phyloP scores from a whole-genome alignment of 768 basidiomycete species.

The Amanita subjunquillea region DNA sequence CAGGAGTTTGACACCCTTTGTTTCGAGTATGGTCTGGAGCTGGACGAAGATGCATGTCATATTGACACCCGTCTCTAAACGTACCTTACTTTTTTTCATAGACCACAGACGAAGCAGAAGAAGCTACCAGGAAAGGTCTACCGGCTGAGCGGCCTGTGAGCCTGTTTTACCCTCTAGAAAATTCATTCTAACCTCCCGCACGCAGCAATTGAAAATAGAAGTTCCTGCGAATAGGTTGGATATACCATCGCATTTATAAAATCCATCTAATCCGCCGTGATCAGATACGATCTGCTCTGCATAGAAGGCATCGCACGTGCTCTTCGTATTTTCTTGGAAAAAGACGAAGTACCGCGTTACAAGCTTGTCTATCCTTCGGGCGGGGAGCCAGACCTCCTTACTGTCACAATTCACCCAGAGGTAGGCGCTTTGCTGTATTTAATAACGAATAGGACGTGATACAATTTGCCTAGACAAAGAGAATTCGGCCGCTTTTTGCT shows the following conservation, averaged over 20 bases:
- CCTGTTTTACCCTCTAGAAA: conserved; percentile 3
- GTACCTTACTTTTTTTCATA: conserved; percentile 18
- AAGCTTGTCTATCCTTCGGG: conserved; percentile 62
- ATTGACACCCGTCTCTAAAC: background rate
- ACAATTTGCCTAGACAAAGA: conserved; percentile 42
- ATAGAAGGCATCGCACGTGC: conserved; percentile 91
- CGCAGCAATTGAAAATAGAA: conserved; percentile 95
- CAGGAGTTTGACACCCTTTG: conserved; percentile 93
- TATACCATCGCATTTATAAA: background rate
- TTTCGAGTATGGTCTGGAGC: conserved; percentile 95
- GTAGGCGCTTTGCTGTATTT: conserved; percentile 28
- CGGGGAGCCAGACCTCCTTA: conserved; percentile 55
- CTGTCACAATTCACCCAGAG: conserved; percentile 61
- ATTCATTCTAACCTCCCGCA: conserved; percentile 3
- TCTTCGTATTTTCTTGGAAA: conserved; percentile 72
- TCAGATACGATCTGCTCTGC: conserved; percentile 93
- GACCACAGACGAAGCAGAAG: conserved; percentile 87
- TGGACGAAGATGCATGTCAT: conserved; percentile 88
- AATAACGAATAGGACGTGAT: background rate
- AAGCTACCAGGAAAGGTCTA: conserved; percentile 70
- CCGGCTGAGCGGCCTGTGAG: conserved; percentile 77
- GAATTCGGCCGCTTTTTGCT: conserved; percentile 85
- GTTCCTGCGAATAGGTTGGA: conserved; percentile 89
- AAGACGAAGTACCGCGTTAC: conserved; percentile 59
- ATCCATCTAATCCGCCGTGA: conserved; percentile 3